Evolutionary conservation across 345 rosid species (phyloP), one percentile per base, ranked within the genome.

Genomic region (Cardamine occulta): DNA sequence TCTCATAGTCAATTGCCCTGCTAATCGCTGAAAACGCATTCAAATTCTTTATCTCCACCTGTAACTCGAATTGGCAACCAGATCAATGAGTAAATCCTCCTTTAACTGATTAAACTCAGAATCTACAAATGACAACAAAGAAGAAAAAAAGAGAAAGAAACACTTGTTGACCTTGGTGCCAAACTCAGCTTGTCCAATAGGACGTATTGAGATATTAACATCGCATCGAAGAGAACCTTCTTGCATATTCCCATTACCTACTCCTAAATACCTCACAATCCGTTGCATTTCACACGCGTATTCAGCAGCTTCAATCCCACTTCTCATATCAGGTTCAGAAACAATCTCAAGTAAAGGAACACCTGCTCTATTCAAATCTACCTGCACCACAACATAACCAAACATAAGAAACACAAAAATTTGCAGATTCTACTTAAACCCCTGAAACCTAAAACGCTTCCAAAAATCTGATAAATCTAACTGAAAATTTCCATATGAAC

Each of bases 311-410:
- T 89, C 97, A 13, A 84, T 62, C 31, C 97, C 97, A 81, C 76
- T 92, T 80, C 97, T 83, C 97, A 95, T 92, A 86, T 95, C 93
- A 71, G 99, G 97, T 75, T 95, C 99, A 78, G 97, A 95, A 49
- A 95, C 97, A 73, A 95, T 85, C 83, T 95, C 99, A 78, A 95
- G 96, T 79, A 95, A 85, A 34, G 99, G 97, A 35, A 95, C 97
- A 6, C 97, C 99, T 58, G 97, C 99, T 83, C 97, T 89, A 81
- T 95, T 95, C 76, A 92, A 56, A 86, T 90, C 97, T 66, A 94
- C 98, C 93, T 91, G 80, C 72, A 51, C 13, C 35, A 69, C 6
- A 68, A 9, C 29, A 5, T 34, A 66, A 64, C 55, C 51, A 42
- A n/a, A 76, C 55, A 42, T 52, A 72, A 74, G 62, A 55, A 52